Evolutionary conservation across 1,284 basidiomycete species (phyloP), one percentile per base, ranked within the genome.

Genomic region (Termitomyces sp.): DNA sequence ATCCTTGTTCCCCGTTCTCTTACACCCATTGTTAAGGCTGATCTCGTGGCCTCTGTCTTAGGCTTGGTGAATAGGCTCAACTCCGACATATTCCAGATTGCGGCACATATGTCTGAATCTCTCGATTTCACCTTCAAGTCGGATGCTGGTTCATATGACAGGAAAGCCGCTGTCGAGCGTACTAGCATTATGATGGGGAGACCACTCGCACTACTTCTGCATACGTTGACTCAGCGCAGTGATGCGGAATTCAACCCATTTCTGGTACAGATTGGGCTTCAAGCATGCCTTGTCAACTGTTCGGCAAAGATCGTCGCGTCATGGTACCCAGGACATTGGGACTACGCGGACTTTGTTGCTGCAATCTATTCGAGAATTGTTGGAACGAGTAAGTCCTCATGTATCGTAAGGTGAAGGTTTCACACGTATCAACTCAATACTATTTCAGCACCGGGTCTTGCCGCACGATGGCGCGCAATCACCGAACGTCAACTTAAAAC

Each of bases 281-380:
- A 47, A 26, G 46, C 46, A 9, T 71, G 68, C 17, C 70, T 75
- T 34, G 68, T 68, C 56, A 67, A 66, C 39, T 76, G 69, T 54
- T 67, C 73, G n/a, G 65, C 65, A 43, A 73, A 68, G 67, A 72
- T 76, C 51, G 72, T 77, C 59, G 65, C 67, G 62, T 74, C 73
- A 0, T 81, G 79, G 80, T 73, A 65, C 51, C 68, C 68, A 15
- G 61, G 61, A 52, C 64, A 70, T 38, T 67, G 67, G 68, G 67
- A 69, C 28, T 67, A 70, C 36, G 62, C 61, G 6, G 63, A 62
- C 28, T 68, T 69, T 56, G 56, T 68, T 53, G 62, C 59, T 15
- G 63, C 61, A 9, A 57, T 67, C 52, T 68, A 67, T 51, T 64
- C 63, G 41, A 64, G 66, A 41, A 60, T 64, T 30, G 59, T 63